Evolutionary conservation across 1,139 yeast species (phyloP).

Genomic region (Blastobotrys niveus): DNA sequence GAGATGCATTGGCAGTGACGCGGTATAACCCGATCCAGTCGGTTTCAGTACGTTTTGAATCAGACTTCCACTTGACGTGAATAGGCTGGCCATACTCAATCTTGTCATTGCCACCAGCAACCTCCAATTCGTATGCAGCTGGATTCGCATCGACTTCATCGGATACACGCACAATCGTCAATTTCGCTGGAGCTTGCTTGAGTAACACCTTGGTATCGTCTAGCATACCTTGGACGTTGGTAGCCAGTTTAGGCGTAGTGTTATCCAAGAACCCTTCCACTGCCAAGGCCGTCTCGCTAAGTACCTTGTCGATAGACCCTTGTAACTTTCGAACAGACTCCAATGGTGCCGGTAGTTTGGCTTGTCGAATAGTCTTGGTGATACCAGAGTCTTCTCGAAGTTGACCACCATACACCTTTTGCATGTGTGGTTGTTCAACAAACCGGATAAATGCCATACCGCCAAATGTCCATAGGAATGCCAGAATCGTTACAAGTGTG

Average conservation of each 20-base stretch:
- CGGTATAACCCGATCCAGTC: conserved; percentile 83
- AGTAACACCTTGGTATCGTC: conserved; percentile 32
- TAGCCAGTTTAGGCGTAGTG: conserved; percentile 27
- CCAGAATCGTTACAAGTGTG: conserved; percentile 49
- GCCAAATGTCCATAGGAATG: conserved; percentile 63
- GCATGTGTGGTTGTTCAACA: conserved; percentile 77
- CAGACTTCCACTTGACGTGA: conserved; percentile 52
- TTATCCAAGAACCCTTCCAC: conserved; percentile 34
- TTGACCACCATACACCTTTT: conserved; percentile 66
- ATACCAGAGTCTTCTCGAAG: conserved; percentile 48
- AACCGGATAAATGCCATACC: conserved; percentile 64
- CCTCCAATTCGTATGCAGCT: conserved; percentile 25
- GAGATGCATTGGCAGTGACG: conserved; percentile 54
- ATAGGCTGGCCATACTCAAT: conserved; percentile 45
- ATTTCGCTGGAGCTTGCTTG: conserved; percentile 35
- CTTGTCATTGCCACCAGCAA: conserved; percentile 17
- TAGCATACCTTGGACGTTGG: conserved; percentile 28
- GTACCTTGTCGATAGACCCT: conserved; percentile 37
- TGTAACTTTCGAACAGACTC: conserved; percentile 33
- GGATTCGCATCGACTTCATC: conserved; percentile 30
- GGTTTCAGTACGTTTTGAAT: conserved; percentile 39
- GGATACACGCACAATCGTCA: conserved; percentile 33
- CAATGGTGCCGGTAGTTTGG: conserved; percentile 29
- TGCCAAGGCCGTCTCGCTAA: conserved; percentile 33
- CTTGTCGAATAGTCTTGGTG: conserved; percentile 52